phyloP scores from a whole-genome alignment of 192 early-diverging fungal genomes.

The Umbelopsis isabellina region DNA sequence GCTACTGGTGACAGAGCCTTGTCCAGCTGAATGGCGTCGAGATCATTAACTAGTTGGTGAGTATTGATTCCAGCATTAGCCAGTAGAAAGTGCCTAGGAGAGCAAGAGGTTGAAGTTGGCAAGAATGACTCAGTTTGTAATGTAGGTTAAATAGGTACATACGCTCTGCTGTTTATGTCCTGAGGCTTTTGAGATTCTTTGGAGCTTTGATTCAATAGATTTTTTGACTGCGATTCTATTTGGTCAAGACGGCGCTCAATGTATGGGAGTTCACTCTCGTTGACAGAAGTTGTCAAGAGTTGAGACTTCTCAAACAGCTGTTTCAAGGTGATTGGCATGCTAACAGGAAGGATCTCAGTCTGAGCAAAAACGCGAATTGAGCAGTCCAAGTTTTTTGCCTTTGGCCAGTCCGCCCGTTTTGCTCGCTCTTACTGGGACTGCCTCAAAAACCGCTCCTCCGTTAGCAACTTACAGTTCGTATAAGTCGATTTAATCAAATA shows the following conservation, averaged over 20 bases:
- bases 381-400: constrained; percentile 3
- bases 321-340: constrained; percentile 39
- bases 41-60: constrained; percentile 58
- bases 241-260: constrained; percentile 87
- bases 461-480: no score
- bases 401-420: not conserved
- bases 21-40: constrained; percentile 64
- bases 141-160: constrained; percentile 14
- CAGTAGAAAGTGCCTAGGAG: constrained; percentile 65
- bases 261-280: constrained; percentile 66
- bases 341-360: not conserved
- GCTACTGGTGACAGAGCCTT: constrained; percentile 72
- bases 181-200: constrained; percentile 41
- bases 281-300: constrained; percentile 75
- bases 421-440: no score
- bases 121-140: not conserved
- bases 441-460: no score
- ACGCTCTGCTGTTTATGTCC: constrained; percentile 54
- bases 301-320: constrained; percentile 78
- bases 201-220: constrained; percentile 48
- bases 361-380: not conserved
- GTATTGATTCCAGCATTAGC: constrained; percentile 78
- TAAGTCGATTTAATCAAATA: no score
- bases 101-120: not conserved
- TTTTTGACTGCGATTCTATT: constrained; percentile 85